Conservation (phyloP, 2,329 filamentous ascomycete genomes). For the Pezicula carpinea region DNA sequence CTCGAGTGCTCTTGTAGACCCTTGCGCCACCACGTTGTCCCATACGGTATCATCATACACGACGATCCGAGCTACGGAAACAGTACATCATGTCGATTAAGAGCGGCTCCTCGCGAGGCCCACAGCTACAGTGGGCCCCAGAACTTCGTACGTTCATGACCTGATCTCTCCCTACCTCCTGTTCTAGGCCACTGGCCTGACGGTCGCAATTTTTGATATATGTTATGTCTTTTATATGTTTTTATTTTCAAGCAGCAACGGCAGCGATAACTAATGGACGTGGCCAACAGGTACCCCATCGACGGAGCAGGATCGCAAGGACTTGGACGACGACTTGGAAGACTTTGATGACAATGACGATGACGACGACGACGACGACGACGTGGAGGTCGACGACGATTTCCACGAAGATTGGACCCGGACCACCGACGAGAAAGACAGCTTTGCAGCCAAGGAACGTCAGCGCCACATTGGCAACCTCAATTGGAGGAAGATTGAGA, state of each 20-base stretch:
- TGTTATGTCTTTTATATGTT: too few relatives aligned
- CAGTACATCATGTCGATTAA: too few relatives aligned
- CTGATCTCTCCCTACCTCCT: not conserved
- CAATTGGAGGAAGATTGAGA: slow-evolving; percentile 1
- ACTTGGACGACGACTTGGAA: too few relatives aligned
- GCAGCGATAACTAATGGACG: not conserved
- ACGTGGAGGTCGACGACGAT: not conserved
- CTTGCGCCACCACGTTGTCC: too few relatives aligned
- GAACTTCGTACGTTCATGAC: not conserved
- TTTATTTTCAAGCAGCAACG: too few relatives aligned
- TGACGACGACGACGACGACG: too few relatives aligned
- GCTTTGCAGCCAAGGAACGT: not conserved
- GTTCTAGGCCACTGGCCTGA: not conserved
- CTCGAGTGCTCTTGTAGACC: too few relatives aligned
- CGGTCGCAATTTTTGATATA: not conserved
- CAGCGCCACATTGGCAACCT: not conserved
- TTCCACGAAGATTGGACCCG: not conserved
- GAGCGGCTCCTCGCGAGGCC: not conserved
- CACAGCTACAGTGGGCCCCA: not conserved
- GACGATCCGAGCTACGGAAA: too few relatives aligned
- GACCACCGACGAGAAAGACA: not conserved
- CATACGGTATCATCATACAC: too few relatives aligned
- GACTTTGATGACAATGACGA: too few relatives aligned
- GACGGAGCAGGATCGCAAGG: not conserved
- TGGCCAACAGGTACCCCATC: not conserved